Evolutionary conservation across 1,284 basidiomycete genomes (phyloP), one percentile per base, ranked within the genome.

Genomic region (Mycena sp.): DNA sequence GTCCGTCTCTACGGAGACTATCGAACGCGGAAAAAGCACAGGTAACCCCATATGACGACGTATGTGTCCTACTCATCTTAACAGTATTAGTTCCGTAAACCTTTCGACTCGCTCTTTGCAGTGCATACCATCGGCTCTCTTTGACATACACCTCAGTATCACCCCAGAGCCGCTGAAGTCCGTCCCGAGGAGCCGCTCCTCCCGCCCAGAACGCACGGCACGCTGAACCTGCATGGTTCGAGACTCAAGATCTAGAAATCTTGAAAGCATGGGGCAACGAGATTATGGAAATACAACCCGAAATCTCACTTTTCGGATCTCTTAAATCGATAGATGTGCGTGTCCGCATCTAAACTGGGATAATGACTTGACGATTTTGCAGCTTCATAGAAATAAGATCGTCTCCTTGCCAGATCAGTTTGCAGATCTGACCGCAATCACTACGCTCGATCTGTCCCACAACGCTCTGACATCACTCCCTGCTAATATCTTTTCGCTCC

Each of bases 291-390:
- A 82, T 94, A 30, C 92, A 93, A 69, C 87, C 87, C 25, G 92
- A 94, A 71, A 87, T 94, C 29, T 89, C 89, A 0, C 80, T 93
- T 62, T 94, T 94, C 72, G 92, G 92, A 3, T 91, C 90, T 3
- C 78, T 94, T 52, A 93, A 92, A 75, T 83, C 80, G 3, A 70
- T 94, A 32, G 92, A 94, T 75, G 91, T 92, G 77, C 63, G 86
- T 79, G 32, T 26, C 49, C 9, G 25, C 46, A 16, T 52, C 6
- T 29, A 30, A 10, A 17, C 52, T 48, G 26, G 4, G 9, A 41
- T 37, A 21, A 25, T 50, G 58, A 48, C 55, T 56, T 10, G 50
- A 59, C 55, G 32, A 16, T 21, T 46, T 26, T 44, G 11, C 71
- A 93, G 92, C 75, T 93, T 26, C 92, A 92, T 73, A 86, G 87